These are phyloP conservation scores for Drosera spatulata DNA, from an alignment of 179 eudicot genomes.

Conservation along the genomic window DNA sequence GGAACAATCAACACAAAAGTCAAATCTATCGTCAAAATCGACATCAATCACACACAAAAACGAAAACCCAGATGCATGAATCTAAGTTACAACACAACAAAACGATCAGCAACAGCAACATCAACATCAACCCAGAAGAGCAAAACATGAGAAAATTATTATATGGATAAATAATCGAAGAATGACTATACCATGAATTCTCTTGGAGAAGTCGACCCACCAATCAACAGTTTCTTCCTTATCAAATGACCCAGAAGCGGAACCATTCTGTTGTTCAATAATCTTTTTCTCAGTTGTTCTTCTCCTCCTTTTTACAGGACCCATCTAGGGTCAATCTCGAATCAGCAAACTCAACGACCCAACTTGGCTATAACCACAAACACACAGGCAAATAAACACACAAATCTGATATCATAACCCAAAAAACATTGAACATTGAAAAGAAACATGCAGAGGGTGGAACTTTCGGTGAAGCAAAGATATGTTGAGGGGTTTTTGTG, in stretches of 20 bases:
- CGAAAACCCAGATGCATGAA: no score
- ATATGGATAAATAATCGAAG: not conserved
- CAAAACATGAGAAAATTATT: conserved; percentile 2
- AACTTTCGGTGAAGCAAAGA: no score
- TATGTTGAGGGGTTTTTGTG: no score
- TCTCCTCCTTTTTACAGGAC: conserved; percentile 64
- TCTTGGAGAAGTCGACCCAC: conserved; percentile 54
- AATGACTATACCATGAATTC: conserved; percentile 42
- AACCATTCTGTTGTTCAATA: conserved; percentile 22
- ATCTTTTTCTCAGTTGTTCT: conserved; percentile 51
- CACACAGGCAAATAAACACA: not conserved
- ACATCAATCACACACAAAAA: not conserved
- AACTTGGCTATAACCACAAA: not conserved
- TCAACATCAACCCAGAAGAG: conserved; percentile 2
- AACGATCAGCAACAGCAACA: conserved; percentile 5
- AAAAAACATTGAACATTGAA: no score
- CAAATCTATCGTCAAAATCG: conserved; percentile 12
- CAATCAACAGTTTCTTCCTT: conserved; percentile 52
- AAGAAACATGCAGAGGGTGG: no score
- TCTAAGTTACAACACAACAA: no score
- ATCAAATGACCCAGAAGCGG: conserved; percentile 35
- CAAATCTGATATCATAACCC: no score
- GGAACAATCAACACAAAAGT: conserved; percentile 12
- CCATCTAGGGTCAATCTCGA: conserved; percentile 54
- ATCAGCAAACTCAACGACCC: conserved; percentile 8